Conservation (phyloP, 306 rosid genomes). For the Dryas drummondii region DNA sequence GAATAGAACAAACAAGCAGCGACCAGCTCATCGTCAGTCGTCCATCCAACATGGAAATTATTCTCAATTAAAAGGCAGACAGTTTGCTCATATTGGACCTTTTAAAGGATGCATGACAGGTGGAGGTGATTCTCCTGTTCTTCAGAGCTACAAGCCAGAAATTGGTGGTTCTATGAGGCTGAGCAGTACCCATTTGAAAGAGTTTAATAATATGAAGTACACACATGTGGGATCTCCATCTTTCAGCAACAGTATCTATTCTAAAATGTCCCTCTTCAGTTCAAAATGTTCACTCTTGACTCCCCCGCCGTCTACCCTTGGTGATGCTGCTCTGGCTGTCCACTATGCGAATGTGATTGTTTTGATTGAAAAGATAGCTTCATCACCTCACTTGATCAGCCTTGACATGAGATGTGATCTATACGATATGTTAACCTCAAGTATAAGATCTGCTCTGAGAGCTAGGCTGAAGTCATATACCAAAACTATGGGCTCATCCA, state of each 20-base stretch:
- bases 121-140: conserved; percentile 43
- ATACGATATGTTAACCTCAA: conserved; percentile 59
- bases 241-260: conserved; percentile 40
- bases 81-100: conserved; percentile 28
- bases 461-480: conserved; percentile 48
- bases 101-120: conserved; percentile 46
- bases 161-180: conserved; percentile 55
- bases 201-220: conserved; percentile 5
- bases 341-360: conserved; percentile 74
- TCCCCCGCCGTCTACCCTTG: conserved; percentile 59
- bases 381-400: conserved; percentile 47
- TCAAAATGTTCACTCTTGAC: conserved; percentile 33
- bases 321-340: conserved; percentile 59
- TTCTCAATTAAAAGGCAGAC: conserved; percentile 35
- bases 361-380: conserved; percentile 55
- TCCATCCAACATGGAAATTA: conserved; percentile 30
- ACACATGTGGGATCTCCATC: conserved; percentile 28
- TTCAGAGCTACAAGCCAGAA: conserved; percentile 39
- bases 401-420: conserved; percentile 52
- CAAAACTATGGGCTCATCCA: conserved; percentile 34
- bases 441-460: conserved; percentile 51
- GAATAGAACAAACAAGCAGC: conserved; percentile 32
- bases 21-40: conserved; percentile 25
- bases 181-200: conserved; percentile 30
- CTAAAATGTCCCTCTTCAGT: conserved; percentile 42